Base-by-base conservation (phyloP, 2,329 filamentous ascomycete species). In the Phialophora tarda region DNA sequence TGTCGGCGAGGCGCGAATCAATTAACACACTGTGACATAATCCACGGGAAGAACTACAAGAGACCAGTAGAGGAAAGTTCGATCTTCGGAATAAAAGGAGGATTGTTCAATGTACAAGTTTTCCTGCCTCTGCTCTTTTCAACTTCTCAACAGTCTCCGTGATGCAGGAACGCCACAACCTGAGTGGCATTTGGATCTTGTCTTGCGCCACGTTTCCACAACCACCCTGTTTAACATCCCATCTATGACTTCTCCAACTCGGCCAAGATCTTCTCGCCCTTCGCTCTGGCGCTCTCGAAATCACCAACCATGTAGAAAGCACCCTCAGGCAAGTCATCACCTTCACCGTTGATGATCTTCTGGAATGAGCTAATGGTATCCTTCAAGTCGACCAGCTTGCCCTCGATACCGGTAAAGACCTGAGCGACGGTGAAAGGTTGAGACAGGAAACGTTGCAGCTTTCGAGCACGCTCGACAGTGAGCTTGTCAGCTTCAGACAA, bases 181-280 rank as follows among this genome's bases (percentile, higher is more conserved):
- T 6, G 14, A 30, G 53, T 34, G n/a, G 24, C 17, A 32, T 24
- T 11, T 32, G 17, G 21, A 34, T 24, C 53, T 55, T 24, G 28
- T 55, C 26, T 53, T 54, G 30, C 48, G 28, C 24, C 30, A 54
- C 26, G 28, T 30, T 10, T 11, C 14, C 44, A 21, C 41, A n/a
- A 53, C 51, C 50, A 17, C 55, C 38, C 56, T 12, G 32, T 28
- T 48, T 57, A 34, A 55, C 6, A 12, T 50, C 28, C 12, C 76
- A 77, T 79, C 75, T 81, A 83, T 72, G 76, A 83, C 77, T 83
- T 82, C 81, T 95, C 91, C 77, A 98, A 87, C 77, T 98, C 95
- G 76, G 95, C 93, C 80, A 99, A 85, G 87, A 99, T 98, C 93
- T 98, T 97, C 89, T 97, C 93, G 86, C 94, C 95, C 92, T 99